Evolutionary conservation across 1,284 basidiomycete genomes (phyloP).

Genomic region (Irpex rosettiformis): DNA sequence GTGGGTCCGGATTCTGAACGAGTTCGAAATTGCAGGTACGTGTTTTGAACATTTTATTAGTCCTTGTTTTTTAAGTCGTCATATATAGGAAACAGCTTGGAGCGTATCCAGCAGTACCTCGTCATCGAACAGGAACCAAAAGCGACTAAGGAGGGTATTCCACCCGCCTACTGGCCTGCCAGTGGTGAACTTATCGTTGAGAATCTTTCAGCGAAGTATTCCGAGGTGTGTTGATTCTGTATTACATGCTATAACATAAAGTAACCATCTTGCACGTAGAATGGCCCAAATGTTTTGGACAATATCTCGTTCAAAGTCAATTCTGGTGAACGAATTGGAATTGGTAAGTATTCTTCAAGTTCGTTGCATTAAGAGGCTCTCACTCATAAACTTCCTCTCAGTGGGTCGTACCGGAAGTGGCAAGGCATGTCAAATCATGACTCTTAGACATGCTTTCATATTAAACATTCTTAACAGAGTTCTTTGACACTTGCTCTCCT

Average conservation of each 20-base stretch:
- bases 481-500: slow-evolving; percentile 41
- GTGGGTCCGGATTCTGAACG: slow-evolving; percentile 52
- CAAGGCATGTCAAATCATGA: slow-evolving; percentile 25
- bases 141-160: slow-evolving; percentile 42
- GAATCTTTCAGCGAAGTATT: slow-evolving; percentile 57
- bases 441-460: too few relatives aligned
- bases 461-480: slow-evolving; percentile 24
- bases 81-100: slow-evolving; percentile 41
- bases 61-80: background rate
- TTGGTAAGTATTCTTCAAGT: slow-evolving; percentile 27
- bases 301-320: slow-evolving; percentile 44
- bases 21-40: slow-evolving; percentile 58
- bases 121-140: slow-evolving; percentile 72
- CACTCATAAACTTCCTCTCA: slow-evolving; percentile 26
- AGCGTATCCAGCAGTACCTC: slow-evolving; percentile 71
- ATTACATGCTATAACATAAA: slow-evolving; percentile 6
- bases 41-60: background rate
- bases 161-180: slow-evolving; percentile 79
- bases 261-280: slow-evolving; percentile 15
- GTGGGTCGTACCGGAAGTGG: slow-evolving; percentile 28
- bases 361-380: background rate
- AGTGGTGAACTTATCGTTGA: slow-evolving; percentile 67
- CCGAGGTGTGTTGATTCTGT: slow-evolving; percentile 26
- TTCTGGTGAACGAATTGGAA: slow-evolving; percentile 49
- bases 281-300: slow-evolving; percentile 43